Evolutionary conservation across 2,329 filamentous ascomycete genomes (phyloP), one percentile per base, ranked within the genome.

Genomic region (Lasiodiplodia sp.): DNA sequence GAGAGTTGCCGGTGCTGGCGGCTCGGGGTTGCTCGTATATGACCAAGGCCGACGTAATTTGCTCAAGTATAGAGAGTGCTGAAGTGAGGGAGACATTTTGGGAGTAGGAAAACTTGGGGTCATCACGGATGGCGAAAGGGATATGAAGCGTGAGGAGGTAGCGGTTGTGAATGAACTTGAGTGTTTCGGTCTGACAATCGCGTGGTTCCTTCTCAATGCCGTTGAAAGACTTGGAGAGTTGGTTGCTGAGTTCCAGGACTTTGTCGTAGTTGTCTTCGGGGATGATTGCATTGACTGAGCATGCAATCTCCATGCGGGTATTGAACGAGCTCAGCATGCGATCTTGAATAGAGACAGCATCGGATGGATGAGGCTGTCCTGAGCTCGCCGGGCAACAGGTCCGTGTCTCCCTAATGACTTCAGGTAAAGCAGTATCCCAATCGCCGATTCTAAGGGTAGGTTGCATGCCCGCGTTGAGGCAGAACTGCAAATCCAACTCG

Each of bases 401-500:
- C 21, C 23, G 28, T n/a, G 31, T 18, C 8, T 66, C 52, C 10
- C 14, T 23, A 7, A 11, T 11, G 23, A 57, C 38, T 7, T 34
- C 18, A 1, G 64, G 64, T 6, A 49, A 40, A 8, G 31, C 14
- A 14, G 64, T 66, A 21, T 66, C 64, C 64, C 64, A 66, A 14
- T 66, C 64, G 1, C 55, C 64, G 12, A 57, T 38, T 8, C 52
- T 52, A 2, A 66, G 23, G n/a, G 64, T 66, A 10, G 64, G 64
- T 3, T 28, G 44, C 70, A 74, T 73, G 10, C 72, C 72, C 4
- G 69, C 70, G 53, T 69, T 68, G 65, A 75, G 71, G 1, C 72
- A 75, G 14, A 70, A 71, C 63, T 76, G 74, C 23, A 84, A 69
- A 58, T 82, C 79, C 31, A 83, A 70, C 69, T 84, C 80, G 14